These are phyloP conservation scores for Bocquillonia castaneifolia DNA, from an alignment of 441 rosid genomes.

Conservation along the genomic window DNA sequence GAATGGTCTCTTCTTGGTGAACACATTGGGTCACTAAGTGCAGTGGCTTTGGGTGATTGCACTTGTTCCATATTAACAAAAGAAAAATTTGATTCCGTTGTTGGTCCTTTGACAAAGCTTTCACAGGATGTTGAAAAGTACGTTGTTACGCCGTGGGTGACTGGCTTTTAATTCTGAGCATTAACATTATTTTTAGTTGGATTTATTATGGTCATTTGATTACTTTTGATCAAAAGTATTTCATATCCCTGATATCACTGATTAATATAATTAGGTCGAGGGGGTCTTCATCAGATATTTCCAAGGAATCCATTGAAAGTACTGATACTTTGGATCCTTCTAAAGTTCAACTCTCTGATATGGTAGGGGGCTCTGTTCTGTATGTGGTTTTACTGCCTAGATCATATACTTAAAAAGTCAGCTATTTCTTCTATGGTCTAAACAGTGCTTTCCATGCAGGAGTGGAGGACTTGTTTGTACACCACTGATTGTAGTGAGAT, in stretches of 20 bases:
- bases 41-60: constrained; percentile 82
- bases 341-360: constrained; percentile 55
- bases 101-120: constrained; percentile 72
- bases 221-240: constrained; percentile 4
- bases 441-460: constrained; percentile 39
- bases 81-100: constrained; percentile 79
- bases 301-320: constrained; percentile 44
- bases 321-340: constrained; percentile 42
- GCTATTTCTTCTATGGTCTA: constrained; percentile 14
- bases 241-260: constrained; percentile 21
- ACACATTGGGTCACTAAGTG: constrained; percentile 55
- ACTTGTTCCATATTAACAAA: constrained; percentile 73
- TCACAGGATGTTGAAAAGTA: constrained; percentile 65
- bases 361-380: constrained; percentile 48
- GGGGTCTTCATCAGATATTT: constrained; percentile 44
- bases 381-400: constrained; percentile 10
- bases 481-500: constrained; percentile 88
- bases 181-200: not conserved
- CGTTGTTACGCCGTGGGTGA: too few species aligned
- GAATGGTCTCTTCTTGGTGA: constrained; percentile 97
- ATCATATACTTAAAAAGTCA: constrained; percentile 7
- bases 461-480: constrained; percentile 74
- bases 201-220: not conserved
- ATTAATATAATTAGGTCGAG: constrained; percentile 47
- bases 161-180: too few species aligned